Conservation (phyloP, 1,139 yeast species). For the Pichia sp. region DNA sequence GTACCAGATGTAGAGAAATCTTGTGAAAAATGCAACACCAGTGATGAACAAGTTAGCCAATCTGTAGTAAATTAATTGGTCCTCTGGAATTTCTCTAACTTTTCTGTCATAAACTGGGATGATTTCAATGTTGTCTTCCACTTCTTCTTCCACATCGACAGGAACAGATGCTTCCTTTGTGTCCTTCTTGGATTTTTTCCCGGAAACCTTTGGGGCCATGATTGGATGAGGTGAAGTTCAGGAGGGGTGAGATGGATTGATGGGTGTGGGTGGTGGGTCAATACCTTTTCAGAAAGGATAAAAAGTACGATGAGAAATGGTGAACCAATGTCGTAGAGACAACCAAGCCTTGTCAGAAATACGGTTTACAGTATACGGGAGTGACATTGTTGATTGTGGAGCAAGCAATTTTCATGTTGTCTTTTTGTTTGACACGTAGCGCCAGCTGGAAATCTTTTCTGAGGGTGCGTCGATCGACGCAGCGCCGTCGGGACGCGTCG, state of each 20-base stretch:
- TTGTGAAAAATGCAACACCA: conserved; percentile 59
- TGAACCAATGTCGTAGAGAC: too few species aligned
- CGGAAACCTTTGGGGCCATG: conserved; percentile 11
- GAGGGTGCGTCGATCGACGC: too few species aligned
- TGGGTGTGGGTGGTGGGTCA: too few species aligned
- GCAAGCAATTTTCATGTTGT: too few species aligned
- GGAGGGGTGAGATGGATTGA: neutral
- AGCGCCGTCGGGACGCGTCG: too few species aligned
- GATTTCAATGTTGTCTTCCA: neutral
- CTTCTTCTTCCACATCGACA: neutral
- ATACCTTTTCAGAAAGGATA: too few species aligned
- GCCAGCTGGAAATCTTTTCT: neutral
- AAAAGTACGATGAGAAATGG: too few species aligned
- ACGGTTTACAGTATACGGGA: too few species aligned
- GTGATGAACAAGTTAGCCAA: conserved; percentile 53
- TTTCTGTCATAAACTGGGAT: neutral
- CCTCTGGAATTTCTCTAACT: conserved; percentile 16
- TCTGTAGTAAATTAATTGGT: conserved; percentile 37
- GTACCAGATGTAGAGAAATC: conserved; percentile 68
- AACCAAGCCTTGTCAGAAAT: too few species aligned
- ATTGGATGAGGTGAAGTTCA: neutral
- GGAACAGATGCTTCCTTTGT: neutral
- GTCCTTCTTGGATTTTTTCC: neutral
- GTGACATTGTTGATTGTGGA: too few species aligned
- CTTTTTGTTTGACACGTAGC: too few species aligned